A percentile compares a stretch with the other conserved stretches of the same genome.
Evolutionary conservation across 2,329 filamentous ascomycete species (phyloP).

Genomic region (Xylaria sp.): DNA sequence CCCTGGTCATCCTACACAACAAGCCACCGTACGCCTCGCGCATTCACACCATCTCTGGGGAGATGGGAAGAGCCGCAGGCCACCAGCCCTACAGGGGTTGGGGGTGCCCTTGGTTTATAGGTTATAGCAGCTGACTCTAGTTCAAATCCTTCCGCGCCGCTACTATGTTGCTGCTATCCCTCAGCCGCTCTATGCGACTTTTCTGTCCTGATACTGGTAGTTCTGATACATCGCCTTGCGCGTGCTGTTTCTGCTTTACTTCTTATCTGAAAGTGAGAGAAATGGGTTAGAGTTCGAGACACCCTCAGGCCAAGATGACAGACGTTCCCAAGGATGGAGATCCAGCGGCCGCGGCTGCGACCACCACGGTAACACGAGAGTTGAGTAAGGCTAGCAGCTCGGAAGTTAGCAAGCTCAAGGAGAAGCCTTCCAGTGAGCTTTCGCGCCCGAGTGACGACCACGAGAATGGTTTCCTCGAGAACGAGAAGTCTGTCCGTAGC

Average conservation of each 20-base stretch:
- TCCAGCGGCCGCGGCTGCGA: constrained; percentile 1
- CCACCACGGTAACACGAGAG: constrained; percentile 13
- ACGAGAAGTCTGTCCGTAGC: constrained; percentile 28
- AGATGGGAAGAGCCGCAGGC: not conserved
- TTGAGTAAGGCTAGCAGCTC: constrained; percentile 1
- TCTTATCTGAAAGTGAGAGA: not conserved
- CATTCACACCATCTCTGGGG: not conserved
- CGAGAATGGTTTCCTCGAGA: constrained; percentile 13
- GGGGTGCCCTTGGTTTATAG: too few relatives aligned
- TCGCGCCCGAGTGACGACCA: constrained; percentile 11
- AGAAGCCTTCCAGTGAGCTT: constrained; percentile 1
- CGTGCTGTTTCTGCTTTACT: not conserved
- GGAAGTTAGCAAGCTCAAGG: not conserved
- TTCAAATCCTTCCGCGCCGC: not conserved
- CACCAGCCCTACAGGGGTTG: not conserved
- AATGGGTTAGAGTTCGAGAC: not conserved
- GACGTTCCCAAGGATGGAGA: not conserved
- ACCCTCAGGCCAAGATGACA: constrained; percentile 2
- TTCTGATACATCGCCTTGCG: not conserved
- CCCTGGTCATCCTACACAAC: not conserved
- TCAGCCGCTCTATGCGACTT: too few relatives aligned
- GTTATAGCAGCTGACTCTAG: not conserved
- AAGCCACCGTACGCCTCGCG: not conserved
- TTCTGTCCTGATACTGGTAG: not conserved
- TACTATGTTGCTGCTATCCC: not conserved